Evolutionary conservation across 2,329 filamentous ascomycete species (phyloP).

Genomic region (Paraconiothyrium brasiliense): DNA sequence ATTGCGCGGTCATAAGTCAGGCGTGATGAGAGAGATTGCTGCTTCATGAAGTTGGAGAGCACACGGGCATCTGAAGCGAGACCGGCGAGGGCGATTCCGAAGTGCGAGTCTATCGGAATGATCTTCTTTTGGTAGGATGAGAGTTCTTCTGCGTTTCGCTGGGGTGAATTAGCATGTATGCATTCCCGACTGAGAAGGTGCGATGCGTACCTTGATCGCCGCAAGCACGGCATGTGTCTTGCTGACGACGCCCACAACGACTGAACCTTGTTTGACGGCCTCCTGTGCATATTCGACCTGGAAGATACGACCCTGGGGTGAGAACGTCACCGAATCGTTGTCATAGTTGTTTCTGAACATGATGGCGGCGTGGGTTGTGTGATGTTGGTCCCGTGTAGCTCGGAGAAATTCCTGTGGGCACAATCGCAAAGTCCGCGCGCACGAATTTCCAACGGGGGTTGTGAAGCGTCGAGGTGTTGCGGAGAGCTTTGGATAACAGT

Average conservation of each 20-base stretch:
- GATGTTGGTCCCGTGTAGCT: constrained; percentile 9
- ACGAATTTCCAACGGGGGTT: not conserved
- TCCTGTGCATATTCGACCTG: constrained; percentile 99
- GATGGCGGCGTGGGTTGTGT: constrained; percentile 52
- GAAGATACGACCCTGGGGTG: constrained; percentile 98
- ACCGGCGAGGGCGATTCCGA: constrained; percentile 93
- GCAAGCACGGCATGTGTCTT: constrained; percentile 97
- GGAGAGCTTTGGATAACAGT: constrained; percentile 6
- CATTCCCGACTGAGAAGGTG: not conserved
- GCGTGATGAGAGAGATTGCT: constrained; percentile 94
- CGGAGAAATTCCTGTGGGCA: not conserved
- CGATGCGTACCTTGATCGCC: constrained; percentile 82
- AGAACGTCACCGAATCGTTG: constrained; percentile 99
- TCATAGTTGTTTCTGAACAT: constrained; percentile 99
- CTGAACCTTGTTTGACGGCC: constrained; percentile 98
- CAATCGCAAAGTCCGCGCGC: not conserved
- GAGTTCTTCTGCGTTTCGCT: constrained; percentile 99
- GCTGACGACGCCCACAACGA: constrained; percentile 95
- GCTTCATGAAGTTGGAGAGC: constrained; percentile 99
- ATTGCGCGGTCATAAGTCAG: constrained; percentile 96
- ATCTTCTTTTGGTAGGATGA: constrained; percentile 99
- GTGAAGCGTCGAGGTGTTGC: not conserved
- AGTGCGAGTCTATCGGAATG: constrained; percentile 94
- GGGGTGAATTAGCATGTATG: constrained; percentile 19
- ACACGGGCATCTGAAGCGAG: constrained; percentile 98